phyloP scores from a whole-genome alignment of 352 stramenopile genomes.

The Globisporangium cederbergense region DNA sequence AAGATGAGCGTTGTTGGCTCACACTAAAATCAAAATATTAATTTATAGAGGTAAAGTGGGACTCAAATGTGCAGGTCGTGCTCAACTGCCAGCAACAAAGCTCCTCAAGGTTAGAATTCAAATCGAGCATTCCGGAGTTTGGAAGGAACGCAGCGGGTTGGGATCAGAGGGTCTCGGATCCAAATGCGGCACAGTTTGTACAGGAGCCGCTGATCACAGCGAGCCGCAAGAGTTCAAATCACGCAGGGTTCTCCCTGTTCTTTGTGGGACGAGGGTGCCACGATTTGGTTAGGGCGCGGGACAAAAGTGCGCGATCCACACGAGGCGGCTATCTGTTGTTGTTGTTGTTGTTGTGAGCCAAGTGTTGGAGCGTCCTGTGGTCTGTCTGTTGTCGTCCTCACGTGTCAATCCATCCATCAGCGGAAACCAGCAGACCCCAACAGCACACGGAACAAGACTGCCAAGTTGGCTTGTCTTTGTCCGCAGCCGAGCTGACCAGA shows the following conservation, averaged over 20 bases:
- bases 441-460: background rate
- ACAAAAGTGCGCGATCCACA: background rate
- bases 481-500: too few relatives aligned
- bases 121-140: background rate
- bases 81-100: background rate
- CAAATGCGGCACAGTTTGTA: too few relatives aligned
- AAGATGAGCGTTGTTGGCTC: background rate
- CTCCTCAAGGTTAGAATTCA: background rate
- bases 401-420: constrained; percentile 1
- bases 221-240: background rate
- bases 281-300: background rate
- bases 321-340: background rate
- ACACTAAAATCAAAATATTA: background rate
- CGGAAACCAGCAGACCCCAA: background rate
- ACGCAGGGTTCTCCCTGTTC: background rate
- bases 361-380: too few relatives aligned
- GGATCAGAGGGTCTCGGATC: background rate
- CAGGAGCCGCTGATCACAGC: background rate
- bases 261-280: background rate
- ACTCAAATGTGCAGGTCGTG: background rate
- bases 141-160: background rate
- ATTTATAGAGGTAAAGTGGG: background rate
- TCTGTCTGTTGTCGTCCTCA: background rate
- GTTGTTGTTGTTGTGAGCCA: too few relatives aligned
- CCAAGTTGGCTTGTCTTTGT: too few relatives aligned